Conservation (phyloP, 768 basidiomycete species). For the Boletus tomentosulus region DNA sequence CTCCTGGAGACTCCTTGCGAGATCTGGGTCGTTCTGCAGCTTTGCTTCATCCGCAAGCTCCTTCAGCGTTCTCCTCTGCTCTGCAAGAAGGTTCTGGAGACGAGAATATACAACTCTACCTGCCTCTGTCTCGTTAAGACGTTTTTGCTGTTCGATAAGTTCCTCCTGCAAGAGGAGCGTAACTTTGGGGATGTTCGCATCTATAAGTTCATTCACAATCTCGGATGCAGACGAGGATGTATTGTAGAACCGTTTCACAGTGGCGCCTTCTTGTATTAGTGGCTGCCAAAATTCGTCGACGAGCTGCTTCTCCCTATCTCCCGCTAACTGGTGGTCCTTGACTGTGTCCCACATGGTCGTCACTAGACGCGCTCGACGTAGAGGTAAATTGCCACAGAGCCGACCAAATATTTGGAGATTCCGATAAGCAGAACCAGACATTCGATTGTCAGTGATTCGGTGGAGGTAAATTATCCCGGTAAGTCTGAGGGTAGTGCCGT, state of each 20-base stretch:
- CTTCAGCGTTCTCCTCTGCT: neutral
- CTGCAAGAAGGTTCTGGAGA: neutral
- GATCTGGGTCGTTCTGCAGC: neutral
- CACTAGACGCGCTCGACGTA: slow-evolving; percentile 30
- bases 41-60: neutral
- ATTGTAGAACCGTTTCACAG: neutral
- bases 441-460: slow-evolving; percentile 33
- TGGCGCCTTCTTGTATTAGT: slow-evolving; percentile 4
- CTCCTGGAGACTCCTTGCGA: neutral
- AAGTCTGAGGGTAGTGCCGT: slow-evolving; percentile 5
- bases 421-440: slow-evolving; percentile 27
- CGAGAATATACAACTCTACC: neutral
- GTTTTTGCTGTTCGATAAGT: neutral
- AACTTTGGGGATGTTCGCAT: neutral
- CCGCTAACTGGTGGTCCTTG: slow-evolving; percentile 10
- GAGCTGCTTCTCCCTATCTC: slow-evolving; percentile 23
- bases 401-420: slow-evolving; percentile 33
- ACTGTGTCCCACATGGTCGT: slow-evolving; percentile 38
- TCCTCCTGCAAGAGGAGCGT: neutral
- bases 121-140: neutral
- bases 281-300: slow-evolving; percentile 20
- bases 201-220: slow-evolving; percentile 1
- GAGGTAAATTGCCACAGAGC: slow-evolving; percentile 31
- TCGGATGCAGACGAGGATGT: neutral
- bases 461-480: slow-evolving; percentile 34